Percentiles rank a stretch among this genome's conserved stretches.
These are phyloP conservation scores for button mushroom (Agaricus bisporus) DNA, from an alignment of 768 basidiomycete genomes.

Conservation along the genomic window DNA sequence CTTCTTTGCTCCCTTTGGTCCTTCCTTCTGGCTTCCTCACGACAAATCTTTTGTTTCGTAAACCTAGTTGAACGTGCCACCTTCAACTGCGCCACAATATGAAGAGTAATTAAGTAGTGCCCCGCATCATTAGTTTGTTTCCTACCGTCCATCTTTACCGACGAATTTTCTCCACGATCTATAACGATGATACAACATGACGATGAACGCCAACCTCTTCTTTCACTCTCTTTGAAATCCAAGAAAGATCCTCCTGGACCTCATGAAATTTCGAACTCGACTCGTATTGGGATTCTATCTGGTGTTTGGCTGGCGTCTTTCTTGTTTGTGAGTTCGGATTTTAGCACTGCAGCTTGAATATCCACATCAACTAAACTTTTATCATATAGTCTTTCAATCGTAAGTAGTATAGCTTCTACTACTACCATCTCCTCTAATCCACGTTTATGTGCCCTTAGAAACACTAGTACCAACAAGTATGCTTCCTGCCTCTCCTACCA, in stretches of 20 bases:
- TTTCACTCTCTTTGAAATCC: slow-evolving; percentile 14
- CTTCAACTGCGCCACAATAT: no score
- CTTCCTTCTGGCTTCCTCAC: no score
- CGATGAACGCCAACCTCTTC: slow-evolving; percentile 28
- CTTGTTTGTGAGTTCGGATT: slow-evolving; percentile 48
- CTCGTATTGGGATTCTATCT: slow-evolving; percentile 62
- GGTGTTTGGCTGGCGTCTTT: slow-evolving; percentile 71
- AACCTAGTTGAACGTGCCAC: no score
- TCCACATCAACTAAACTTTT: no score
- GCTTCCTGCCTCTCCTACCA: not conserved
- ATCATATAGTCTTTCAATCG: slow-evolving; percentile 26
- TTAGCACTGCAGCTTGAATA: no score
- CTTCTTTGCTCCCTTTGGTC: no score
- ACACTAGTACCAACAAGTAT: slow-evolving; percentile 76
- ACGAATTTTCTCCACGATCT: not conserved
- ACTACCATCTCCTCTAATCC: not conserved
- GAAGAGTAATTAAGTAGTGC: no score
- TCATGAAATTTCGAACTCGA: slow-evolving; percentile 51
- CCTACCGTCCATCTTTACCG: not conserved
- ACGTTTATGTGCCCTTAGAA: slow-evolving; percentile 27
- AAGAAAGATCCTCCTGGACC: slow-evolving; percentile 37
- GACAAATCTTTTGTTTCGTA: no score
- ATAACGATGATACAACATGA: slow-evolving; percentile 15
- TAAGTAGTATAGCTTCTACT: slow-evolving; percentile 13
- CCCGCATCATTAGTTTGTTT: not conserved